Conservation (phyloP, 176 grass and related monocot genomes). For the barley (Hordeum vulgare) region MorexV3_pseudomolecules_assembly NC_058521.1:594438176-594438675, state of each 20-base stretch:
- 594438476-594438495: conserved; percentile 59
- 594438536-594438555: not conserved
- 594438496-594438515: conserved; percentile 64
- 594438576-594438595: not conserved
- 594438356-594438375: conserved; percentile 66
- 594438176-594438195: conserved; percentile 47
- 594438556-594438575: not conserved
- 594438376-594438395: conserved; percentile 58
- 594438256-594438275: conserved; percentile 78
- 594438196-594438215: conserved; percentile 73
- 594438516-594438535: conserved; percentile 46
- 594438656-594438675: conserved; percentile 30
- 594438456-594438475: not conserved
- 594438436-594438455: not conserved
- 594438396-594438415: not conserved
- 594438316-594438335: conserved; percentile 43
- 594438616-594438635: not conserved
- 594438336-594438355: conserved; percentile 52
- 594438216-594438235: conserved; percentile 54
- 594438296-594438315: conserved; percentile 76
- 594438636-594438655: conserved; percentile 20
- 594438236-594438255: conserved; percentile 52
- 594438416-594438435: not conserved
- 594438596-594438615: not conserved
- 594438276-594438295: conserved; percentile 73